These are phyloP conservation scores for Fistulinella prunicolor DNA, from an alignment of 768 basidiomycete genomes.

Conservation along the genomic window DNA sequence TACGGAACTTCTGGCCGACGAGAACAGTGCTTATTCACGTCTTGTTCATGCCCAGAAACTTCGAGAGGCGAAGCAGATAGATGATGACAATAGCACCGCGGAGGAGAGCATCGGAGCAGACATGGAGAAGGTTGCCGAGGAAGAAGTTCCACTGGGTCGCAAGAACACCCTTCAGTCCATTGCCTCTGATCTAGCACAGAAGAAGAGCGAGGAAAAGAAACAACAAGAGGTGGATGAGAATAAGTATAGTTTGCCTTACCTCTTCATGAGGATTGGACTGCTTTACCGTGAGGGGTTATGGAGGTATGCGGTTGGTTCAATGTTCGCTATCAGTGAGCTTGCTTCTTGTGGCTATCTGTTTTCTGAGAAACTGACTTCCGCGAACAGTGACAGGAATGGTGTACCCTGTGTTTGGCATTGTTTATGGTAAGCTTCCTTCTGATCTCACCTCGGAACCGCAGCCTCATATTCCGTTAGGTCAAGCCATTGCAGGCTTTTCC, in stretches of 20 bases:
- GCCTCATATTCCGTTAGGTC: conserved; percentile 36
- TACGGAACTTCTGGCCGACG: conserved; percentile 54
- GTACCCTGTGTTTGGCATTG: conserved; percentile 70
- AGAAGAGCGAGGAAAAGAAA: conserved; percentile 38
- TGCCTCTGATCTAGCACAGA: conserved; percentile 63
- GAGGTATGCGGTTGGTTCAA: conserved; percentile 55
- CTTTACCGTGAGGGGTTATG: conserved; percentile 60
- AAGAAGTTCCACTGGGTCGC: conserved; percentile 61
- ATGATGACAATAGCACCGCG: conserved; percentile 23
- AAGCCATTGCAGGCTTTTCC: conserved; percentile 59
- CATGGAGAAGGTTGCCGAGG: conserved; percentile 52
- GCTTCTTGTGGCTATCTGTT: not conserved
- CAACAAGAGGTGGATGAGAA: conserved; percentile 33
- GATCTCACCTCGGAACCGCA: too few relatives aligned
- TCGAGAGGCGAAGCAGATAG: conserved; percentile 55
- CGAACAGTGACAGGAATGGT: conserved; percentile 51
- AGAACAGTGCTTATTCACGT: conserved; percentile 65
- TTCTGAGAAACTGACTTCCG: not conserved
- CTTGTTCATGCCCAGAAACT: conserved; percentile 80
- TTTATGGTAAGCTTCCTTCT: conserved; percentile 42
- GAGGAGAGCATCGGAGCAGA: conserved; percentile 38
- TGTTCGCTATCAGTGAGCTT: conserved; percentile 47
- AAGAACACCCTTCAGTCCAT: conserved; percentile 46
- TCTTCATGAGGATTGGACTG: conserved; percentile 68
- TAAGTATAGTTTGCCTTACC: conserved; percentile 47